These are phyloP conservation scores for Nelumbo lutea DNA, from an alignment of 164 flowering plant genomes.

Conservation along the genomic window DNA sequence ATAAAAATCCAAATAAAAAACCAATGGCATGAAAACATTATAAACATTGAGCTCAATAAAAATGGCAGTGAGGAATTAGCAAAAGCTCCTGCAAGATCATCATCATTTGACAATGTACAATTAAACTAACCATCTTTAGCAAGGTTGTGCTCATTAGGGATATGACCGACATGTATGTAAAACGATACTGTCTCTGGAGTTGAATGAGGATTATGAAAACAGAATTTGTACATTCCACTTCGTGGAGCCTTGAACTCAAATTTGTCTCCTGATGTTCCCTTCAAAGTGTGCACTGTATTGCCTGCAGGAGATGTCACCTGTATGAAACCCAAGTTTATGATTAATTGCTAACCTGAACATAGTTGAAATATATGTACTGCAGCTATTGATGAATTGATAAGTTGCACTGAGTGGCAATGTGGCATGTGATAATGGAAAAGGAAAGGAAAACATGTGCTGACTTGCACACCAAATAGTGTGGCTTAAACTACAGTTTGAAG, in stretches of 20 bases:
- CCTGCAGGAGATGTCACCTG: constrained; percentile 87
- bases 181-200: constrained; percentile 93
- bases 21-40: too few relatives aligned
- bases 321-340: constrained; percentile 7
- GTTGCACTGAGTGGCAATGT: background rate
- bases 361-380: background rate
- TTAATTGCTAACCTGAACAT: background rate
- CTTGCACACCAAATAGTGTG: background rate
- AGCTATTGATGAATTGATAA: background rate
- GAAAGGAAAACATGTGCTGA: background rate
- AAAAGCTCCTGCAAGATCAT: background rate
- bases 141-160: constrained; percentile 86
- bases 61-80: background rate
- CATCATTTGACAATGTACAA: background rate
- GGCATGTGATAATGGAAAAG: background rate
- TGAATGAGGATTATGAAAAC: constrained; percentile 81
- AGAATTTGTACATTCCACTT: constrained; percentile 96
- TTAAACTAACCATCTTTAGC: constrained; percentile 83
- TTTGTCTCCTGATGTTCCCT: constrained; percentile 93
- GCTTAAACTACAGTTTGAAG: background rate
- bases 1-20: constrained; percentile 1
- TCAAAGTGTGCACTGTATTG: constrained; percentile 53
- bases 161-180: constrained; percentile 92
- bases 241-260: constrained; percentile 84
- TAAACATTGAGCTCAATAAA: too few relatives aligned